Percentiles rank a stretch among this genome's conserved stretches.
Conservation (phyloP, 495 filamentous ascomycete species). For the Aspergillus leporis region DNA sequence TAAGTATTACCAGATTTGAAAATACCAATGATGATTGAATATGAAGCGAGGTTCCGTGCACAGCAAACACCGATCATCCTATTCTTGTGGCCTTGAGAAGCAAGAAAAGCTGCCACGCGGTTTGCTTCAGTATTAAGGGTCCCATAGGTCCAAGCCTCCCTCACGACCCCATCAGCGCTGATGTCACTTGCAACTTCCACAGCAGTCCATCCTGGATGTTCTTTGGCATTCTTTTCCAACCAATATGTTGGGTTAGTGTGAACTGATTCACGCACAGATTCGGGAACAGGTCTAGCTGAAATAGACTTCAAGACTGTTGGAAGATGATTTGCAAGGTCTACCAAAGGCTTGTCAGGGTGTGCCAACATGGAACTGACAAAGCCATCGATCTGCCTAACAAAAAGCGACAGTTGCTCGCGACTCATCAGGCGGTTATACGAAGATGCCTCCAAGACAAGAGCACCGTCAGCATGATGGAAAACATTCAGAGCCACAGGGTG, state of each 20-base stretch:
- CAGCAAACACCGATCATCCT: conserved; percentile 46
- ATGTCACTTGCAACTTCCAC: conserved; percentile 41
- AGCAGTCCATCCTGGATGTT: conserved; percentile 39
- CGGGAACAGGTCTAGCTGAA: conserved; percentile 19
- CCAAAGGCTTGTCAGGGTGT: conserved; percentile 24
- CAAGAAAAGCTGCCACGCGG: conserved; percentile 39
- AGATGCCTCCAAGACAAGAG: conserved; percentile 27
- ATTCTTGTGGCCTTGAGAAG: conserved; percentile 30
- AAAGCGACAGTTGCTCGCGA: conserved; percentile 25
- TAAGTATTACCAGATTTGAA: conserved; percentile 69
- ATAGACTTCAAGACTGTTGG: conserved; percentile 27
- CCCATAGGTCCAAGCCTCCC: conserved; percentile 38
- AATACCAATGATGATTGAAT: conserved; percentile 45
- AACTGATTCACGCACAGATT: conserved; percentile 22
- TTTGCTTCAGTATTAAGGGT: conserved; percentile 39
- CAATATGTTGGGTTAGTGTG: conserved; percentile 28
- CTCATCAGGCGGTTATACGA: conserved; percentile 28
- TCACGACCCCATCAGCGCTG: conserved; percentile 27
- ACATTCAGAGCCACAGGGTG: conserved; percentile 39
- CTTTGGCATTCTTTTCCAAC: conserved; percentile 34
- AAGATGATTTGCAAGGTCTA: conserved; percentile 19
- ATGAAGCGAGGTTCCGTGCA: conserved; percentile 43
- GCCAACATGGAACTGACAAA: conserved; percentile 28
- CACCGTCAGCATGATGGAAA: conserved; percentile 16
- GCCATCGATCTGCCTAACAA: conserved; percentile 32